Conservation (phyloP, 1,139 yeast species). For the Kurtzmaniella quercitrusa region DNA sequence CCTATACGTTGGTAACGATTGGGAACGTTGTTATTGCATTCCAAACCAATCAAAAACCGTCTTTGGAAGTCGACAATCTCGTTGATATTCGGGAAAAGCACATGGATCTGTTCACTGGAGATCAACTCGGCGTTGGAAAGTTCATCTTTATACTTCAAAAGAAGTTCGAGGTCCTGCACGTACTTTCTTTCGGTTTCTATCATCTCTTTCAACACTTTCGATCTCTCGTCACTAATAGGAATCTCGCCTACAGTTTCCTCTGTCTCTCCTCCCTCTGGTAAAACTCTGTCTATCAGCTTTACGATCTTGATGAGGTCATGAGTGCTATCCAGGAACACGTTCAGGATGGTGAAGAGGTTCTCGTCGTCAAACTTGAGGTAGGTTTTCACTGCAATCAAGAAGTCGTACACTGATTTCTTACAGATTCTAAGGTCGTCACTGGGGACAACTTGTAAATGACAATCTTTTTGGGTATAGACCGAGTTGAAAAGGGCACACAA, state of each 20-base stretch:
- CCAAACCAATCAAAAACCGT: conserved; percentile 80
- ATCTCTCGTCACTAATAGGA: conserved; percentile 48
- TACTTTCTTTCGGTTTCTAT: conserved; percentile 88
- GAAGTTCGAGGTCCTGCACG: conserved; percentile 81
- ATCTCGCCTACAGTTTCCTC: conserved; percentile 19
- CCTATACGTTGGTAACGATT: conserved; percentile 81
- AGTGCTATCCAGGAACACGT: conserved; percentile 81
- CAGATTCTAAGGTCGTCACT: conserved; percentile 81
- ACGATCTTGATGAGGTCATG: conserved; percentile 72
- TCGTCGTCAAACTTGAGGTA: conserved; percentile 75
- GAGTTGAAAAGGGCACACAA: conserved; percentile 78
- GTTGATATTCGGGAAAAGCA: conserved; percentile 79
- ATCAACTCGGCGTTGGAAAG: conserved; percentile 61
- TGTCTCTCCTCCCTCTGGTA: conserved; percentile 2
- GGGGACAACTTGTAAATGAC: conserved; percentile 47
- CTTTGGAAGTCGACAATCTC: conserved; percentile 91
- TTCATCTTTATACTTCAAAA: conserved; percentile 66
- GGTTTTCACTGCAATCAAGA: conserved; percentile 80
- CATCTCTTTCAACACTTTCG: conserved; percentile 79
- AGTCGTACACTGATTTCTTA: conserved; percentile 87
- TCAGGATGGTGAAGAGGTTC: conserved; percentile 76
- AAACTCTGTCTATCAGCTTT: conserved; percentile 60
- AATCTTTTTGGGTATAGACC: conserved; percentile 35
- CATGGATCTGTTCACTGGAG: conserved; percentile 75
- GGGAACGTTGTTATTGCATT: conserved; percentile 77